phyloP scores from a whole-genome alignment of 1,284 basidiomycete genomes.

The Macrocybe sp. region DNA sequence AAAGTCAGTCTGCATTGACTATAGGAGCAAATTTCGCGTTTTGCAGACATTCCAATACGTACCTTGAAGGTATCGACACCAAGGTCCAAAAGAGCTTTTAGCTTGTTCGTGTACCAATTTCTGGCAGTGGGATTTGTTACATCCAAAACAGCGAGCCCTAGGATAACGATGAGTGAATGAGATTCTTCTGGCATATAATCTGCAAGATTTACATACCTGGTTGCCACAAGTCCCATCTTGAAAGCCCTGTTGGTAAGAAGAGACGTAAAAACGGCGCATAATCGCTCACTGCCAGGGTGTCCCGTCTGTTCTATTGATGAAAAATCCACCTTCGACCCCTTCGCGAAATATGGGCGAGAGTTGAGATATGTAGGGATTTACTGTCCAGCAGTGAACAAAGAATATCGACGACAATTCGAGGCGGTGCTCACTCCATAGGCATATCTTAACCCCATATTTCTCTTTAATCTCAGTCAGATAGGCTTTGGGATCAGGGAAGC shows the following conservation, averaged over 20 bases:
- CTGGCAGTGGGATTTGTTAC: slow-evolving; percentile 67
- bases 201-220: slow-evolving; percentile 26
- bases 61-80: slow-evolving; percentile 73
- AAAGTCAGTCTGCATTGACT: slow-evolving; percentile 57
- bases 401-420: neutral
- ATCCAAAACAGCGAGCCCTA: slow-evolving; percentile 61
- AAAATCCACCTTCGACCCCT: slow-evolving; percentile 59
- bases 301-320: slow-evolving; percentile 67
- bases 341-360: slow-evolving; percentile 68
- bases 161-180: neutral
- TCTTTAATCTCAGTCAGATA: slow-evolving; percentile 66
- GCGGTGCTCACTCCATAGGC: slow-evolving; percentile 59
- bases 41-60: neutral
- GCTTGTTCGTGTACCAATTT: slow-evolving; percentile 62
- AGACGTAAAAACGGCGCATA: neutral
- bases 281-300: slow-evolving; percentile 64
- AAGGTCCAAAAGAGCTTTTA: slow-evolving; percentile 57
- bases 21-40: neutral
- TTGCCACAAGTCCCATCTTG: slow-evolving; percentile 70
- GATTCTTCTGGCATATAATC: neutral
- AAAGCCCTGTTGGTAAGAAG: slow-evolving; percentile 1
- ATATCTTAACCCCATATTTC: slow-evolving; percentile 68
- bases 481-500: slow-evolving; percentile 66
- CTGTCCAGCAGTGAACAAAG: slow-evolving; percentile 22
- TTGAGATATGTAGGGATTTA: slow-evolving; percentile 69